Base-by-base conservation (phyloP, 1,139 yeast species). In the Candida tunisiensis region DNA sequence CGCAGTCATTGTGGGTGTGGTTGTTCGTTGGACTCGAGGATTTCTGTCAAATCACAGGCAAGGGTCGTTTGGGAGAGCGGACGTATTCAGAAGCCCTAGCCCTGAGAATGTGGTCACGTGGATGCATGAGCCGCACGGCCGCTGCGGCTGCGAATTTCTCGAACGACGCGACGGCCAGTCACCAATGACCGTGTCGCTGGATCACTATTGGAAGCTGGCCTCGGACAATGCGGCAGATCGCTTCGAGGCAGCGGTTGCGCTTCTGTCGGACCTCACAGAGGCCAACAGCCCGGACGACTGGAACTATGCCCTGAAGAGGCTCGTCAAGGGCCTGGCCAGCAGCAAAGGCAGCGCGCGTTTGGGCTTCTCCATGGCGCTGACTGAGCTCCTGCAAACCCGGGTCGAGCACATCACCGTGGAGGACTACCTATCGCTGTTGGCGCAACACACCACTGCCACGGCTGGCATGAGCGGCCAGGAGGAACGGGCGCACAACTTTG, bases 321-420 rank as follows among this genome's bases (percentile, higher is more conserved):
- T 88, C 34, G 63, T 80, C 32, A 74, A 72, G 39, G 96, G 96
- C 26, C 58, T 88, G 25, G 63, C 80, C 7, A 77, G 93, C 8
- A 66, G 83, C 12, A 66, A 91, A 43, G 93, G 79, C 24, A 64
- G 83, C 26, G 92, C 94, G 1, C 58, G 95, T 31, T 55, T 79
- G 23, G 98, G 98, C 2, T 85, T 77, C 42, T 79, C 93, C 3
- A 69, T 82, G 65, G 91, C 94, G 23, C 55, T 88, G 25, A 70
- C 88, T 1, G 96, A 88, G 48, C 59, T 82, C 2, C 45, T 70
- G 15, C 51, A 55, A 18, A 55, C 72, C 14, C 60, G 74, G 14
- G 35, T 50, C 12, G 39, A 47, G 3, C 35, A 44, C 31, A 38
- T 54, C 25, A 39, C 55, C 8, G 45, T 65, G 13, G 55, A 57